Base-by-base conservation (phyloP, 108 stramenopile species). In the Skeletonema potamos region DNA sequence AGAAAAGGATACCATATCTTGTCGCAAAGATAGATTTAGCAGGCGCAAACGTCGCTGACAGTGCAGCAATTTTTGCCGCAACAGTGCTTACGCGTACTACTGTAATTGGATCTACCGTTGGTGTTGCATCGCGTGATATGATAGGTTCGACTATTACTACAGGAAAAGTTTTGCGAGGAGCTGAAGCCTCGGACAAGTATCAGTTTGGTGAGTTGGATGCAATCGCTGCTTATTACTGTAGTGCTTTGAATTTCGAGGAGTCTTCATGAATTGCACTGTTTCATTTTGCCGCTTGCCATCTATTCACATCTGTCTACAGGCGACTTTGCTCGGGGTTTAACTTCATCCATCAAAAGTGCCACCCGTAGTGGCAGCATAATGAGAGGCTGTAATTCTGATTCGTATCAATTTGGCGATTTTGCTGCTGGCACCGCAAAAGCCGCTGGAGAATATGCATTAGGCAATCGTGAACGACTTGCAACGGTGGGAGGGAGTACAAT, bases 1-100 rank as follows among this genome's bases (percentile, higher is more conserved):
- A 66, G 63, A 66, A 66, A 26, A 43, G 65, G 41, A 44, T 66
- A 27, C 65, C 65, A 4, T 66, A 44, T 29, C 22, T 66, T 5
- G 11, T 66, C 6, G 17, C 39, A 9, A 66, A 66, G 22, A 48
- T 43, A 2, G 43, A 66, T 46, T 34, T 34, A 34, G 26, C 26
- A 2, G 65, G 65, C 8, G 15, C 7, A 22, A 66, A 48, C 46
- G 18, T 66, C 20, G 65, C 46, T 22, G 65, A 66, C 20, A 51
- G 46, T 10, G 24, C 51, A 24, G 29, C 27, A 2, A 51, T 48
- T 1, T 27, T 44, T 12, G 65, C 26, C 20, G 65, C 43, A 9
- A 48, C 37, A 3, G 18, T 46, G 13, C 46, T 48, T 27, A 24
- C 51, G 1, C 41, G 29, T 43, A 51, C 65, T 2, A 44, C 65